Evolutionary conservation across 345 rosid genomes (phyloP), one percentile per base, ranked within the genome.

Genomic region (Arabidopsis suecica): DNA sequence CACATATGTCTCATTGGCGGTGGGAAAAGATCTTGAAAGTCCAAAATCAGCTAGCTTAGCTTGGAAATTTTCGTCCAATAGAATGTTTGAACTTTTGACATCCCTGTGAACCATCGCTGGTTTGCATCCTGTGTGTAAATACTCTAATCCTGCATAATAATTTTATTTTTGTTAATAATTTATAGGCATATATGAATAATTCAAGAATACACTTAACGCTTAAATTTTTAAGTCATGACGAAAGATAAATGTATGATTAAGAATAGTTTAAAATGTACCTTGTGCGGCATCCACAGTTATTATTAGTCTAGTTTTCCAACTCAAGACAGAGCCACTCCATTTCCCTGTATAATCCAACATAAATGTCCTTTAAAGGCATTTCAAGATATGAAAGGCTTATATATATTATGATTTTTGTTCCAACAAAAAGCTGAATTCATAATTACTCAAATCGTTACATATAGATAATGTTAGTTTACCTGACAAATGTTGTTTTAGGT

Each of bases 1-100:
- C 44, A 62, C 37, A 61, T 71, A 63, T 32, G 68, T 25, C 3
- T 56, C 82, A 22, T 10, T 51, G 6, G 50, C 84, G 1, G 57
- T 23, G 7, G 77, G 74, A 14, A 72, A 69, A 51, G 45, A 14
- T 76, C 56, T 80, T 9, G 84, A 82, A 5, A 82, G 64, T 36
- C 84, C 84, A 16, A 84, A 84, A 69, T 84, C 84, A 0, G 84
- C 61, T 13, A 84, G 60, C 8, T 80, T 82, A 2, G 81, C 83
- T 12, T 71, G 82, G 49, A 80, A 66, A 20, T 72, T 61, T 1
- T 84, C 83, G 18, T 48, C 48, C 32, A 82, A 48, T 8, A 84
- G 50, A 51, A 84, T 82, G 69, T 84, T 84, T 42, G 78, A 12
- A 23, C 66, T 55, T 69, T 84, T 84, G 14, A 82, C 72, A 71